Evolutionary conservation across 768 basidiomycete genomes (phyloP).

Genomic region (Termitomyces eurrhizus): DNA sequence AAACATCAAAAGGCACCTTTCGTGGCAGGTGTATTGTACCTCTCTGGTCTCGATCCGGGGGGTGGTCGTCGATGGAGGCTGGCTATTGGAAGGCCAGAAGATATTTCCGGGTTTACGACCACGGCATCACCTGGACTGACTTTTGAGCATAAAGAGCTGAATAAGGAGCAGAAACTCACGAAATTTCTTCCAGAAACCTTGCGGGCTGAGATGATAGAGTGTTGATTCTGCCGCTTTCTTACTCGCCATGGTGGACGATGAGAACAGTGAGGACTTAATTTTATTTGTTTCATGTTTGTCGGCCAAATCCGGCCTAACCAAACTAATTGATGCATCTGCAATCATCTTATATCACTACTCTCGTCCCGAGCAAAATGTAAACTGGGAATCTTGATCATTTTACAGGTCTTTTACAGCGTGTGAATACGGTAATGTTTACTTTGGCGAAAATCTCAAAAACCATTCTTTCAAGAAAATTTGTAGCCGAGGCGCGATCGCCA

Average conservation of each 20-base stretch:
- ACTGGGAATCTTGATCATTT: background rate
- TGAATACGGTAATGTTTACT: background rate
- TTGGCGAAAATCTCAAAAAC: too few relatives aligned
- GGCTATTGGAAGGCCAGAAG: constrained; percentile 80
- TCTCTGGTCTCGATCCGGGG: constrained; percentile 85
- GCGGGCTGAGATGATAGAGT: constrained; percentile 83
- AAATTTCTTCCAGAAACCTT: constrained; percentile 97
- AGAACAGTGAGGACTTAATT: background rate
- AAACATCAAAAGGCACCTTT: constrained; percentile 48
- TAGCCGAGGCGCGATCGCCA: constrained; percentile 10
- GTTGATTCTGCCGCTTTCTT: constrained; percentile 85
- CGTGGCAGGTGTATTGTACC: constrained; percentile 83
- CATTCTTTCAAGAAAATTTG: background rate
- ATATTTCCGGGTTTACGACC: constrained; percentile 88
- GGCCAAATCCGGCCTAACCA: constrained; percentile 11
- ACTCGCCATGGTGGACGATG: constrained; percentile 50
- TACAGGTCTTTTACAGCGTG: background rate
- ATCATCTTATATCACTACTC: too few relatives aligned
- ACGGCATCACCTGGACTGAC: constrained; percentile 65
- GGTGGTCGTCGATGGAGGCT: constrained; percentile 74
- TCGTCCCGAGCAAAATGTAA: background rate
- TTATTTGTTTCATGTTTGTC: constrained; percentile 16
- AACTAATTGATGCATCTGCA: background rate
- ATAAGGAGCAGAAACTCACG: constrained; percentile 38
- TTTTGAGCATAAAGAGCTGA: background rate